These are phyloP conservation scores for Solanum microdontum DNA, from an alignment of 257 asterid species.

Conservation along the genomic window DNA sequence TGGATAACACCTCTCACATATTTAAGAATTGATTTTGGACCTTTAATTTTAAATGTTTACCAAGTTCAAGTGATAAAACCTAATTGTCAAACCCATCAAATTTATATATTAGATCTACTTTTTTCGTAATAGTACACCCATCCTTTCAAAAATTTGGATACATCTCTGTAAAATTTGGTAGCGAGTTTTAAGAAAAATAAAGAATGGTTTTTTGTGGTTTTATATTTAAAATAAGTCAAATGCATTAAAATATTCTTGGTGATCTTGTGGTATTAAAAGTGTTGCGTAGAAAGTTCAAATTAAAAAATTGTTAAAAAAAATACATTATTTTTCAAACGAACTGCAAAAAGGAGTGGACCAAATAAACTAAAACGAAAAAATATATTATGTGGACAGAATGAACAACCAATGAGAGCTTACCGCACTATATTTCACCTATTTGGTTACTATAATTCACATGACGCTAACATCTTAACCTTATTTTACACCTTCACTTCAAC, in stretches of 20 bases:
- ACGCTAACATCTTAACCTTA: background rate
- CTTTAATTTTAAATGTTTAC: too few relatives aligned
- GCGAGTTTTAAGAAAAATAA: background rate
- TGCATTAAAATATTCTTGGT: too few relatives aligned
- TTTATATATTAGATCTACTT: too few relatives aligned
- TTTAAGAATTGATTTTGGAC: background rate
- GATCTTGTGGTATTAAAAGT: too few relatives aligned
- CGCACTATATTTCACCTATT: background rate
- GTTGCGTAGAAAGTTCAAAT: too few relatives aligned
- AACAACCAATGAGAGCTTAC: background rate
- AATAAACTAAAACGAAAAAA: background rate
- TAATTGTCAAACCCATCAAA: rapidly evolving
- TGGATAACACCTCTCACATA: background rate
- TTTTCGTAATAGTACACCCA: rapidly evolving
- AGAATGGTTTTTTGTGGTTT: rapidly evolving
- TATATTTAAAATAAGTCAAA: too few relatives aligned
- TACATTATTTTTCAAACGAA: too few relatives aligned
- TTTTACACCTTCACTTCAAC: background rate
- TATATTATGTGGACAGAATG: background rate
- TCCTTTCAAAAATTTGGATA: too few relatives aligned
- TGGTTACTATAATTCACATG: background rate
- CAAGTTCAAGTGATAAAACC: background rate
- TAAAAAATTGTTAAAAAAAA: too few relatives aligned
- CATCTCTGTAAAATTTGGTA: background rate
- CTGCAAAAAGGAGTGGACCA: background rate